Base-by-base conservation (phyloP, 2,329 filamentous ascomycete species). In the Aspergillus phoenicis region DNA sequence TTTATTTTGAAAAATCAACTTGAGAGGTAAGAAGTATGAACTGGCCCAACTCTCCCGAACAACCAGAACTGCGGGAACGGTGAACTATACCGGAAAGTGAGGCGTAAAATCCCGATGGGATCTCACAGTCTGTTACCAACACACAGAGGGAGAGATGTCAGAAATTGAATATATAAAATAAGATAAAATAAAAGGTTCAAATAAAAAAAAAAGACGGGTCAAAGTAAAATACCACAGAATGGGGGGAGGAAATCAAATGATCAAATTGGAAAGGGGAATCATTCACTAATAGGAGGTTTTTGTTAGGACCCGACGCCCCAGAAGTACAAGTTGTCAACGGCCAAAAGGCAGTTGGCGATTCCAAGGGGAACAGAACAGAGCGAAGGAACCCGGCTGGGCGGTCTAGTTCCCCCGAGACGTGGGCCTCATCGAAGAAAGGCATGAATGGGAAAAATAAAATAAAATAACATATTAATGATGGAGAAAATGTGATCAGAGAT, bases 31-130 rank as follows among this genome's bases (percentile, higher is more conserved):
- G 11, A 36, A 36, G 33, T 36, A 36, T 59, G 57, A 65, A 64
- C 58, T 62, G 57, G 55, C 59, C 58, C 38, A 53, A 58, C 53
- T 20, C 51, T 49, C 33, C 53, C 39, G 57, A 39, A 13, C 62
- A 48, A 57, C 49, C 33, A 36, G 38, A 61, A 63, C 24, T 48
- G 26, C 56, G 55, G 62, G 59, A 62, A 62, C 61, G 69, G 67
- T 64, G 66, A 64, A 69, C 64, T 72, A 70, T 71, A 68, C 62
- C 60, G 55, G 57, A 62, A 68, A 64, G 63, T 67, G 60, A 68
- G 63, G 61, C 66, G 66, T 64, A 65, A 64, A 62, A 64, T 57
- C 58, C 53, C 63, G 59, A 60, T 53, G 62, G 55, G 58, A 60
- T 63, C 52, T 61, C 60, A 62, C 61, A 56, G 53, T 48, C 41